Base-by-base conservation (phyloP, 1,139 yeast species). In the Candida buenavistaensis region DNA sequence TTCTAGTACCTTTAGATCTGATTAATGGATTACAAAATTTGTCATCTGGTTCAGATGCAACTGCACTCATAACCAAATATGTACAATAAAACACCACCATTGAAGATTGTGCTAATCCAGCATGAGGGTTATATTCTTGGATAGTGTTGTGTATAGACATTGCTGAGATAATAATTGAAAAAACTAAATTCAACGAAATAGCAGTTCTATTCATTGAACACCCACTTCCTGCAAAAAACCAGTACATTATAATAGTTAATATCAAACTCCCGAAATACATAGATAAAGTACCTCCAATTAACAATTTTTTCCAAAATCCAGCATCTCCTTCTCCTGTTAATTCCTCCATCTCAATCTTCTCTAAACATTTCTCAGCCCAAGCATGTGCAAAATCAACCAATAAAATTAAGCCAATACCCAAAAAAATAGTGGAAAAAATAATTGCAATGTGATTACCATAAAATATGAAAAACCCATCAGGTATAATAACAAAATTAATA, bases 361-460 rank as follows among this genome's bases (percentile, higher is more conserved):
- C 92, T 37, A 92, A 74, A 56, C 98, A 94, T 8, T 85, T 87
- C 52, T 94, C 99, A 0, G 98, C 97, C 97, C 97, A 94, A 41
- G 94, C 94, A 60, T 94, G 98, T 9, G 98, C 97, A 70, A 89
- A 92, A 59, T 94, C 98, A 20, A 94, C 97, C 36, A 94, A 64
- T 33, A 94, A 69, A 8, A 94, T 86, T 39, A 94, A 71, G 0
- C 98, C 98, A 43, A 92, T 88, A 6, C 94, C 82, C 24, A 92
- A 74, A 59, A 94, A 94, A 3, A 89, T 58, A 3, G 94, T 83
- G 27, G 96, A 87, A 51, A 89, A 82, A 5, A 88, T 63, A 28
- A 89, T 84, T 10, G 97, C 90, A 33, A 92, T 70, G 64, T 89
- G 80, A 57, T 87, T 92, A 1, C 98, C 97, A 80, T 95, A 94